phyloP scores from a whole-genome alignment of 176 grass and related monocot genomes.

The Dactylis glomerata region DNA sequence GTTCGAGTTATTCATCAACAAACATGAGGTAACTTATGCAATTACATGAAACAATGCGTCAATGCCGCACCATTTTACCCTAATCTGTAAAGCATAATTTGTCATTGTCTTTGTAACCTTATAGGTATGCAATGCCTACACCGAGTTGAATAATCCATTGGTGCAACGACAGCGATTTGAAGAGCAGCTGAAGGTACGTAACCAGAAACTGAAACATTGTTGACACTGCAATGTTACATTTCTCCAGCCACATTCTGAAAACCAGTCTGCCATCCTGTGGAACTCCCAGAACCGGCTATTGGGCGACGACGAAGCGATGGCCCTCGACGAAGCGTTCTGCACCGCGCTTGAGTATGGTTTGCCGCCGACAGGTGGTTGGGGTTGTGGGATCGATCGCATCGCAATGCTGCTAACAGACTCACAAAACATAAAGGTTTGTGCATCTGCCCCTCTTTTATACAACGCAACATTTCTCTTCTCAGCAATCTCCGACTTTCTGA shows the following conservation, averaged over 20 bases:
- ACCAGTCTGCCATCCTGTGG: neutral
- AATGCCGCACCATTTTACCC: neutral
- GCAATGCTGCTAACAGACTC: slow-evolving; percentile 7
- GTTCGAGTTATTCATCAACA: slow-evolving; percentile 86
- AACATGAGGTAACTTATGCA: slow-evolving; percentile 51
- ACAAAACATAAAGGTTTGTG: neutral
- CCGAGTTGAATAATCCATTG: neutral
- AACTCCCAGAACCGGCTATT: slow-evolving; percentile 7
- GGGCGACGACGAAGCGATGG: slow-evolving; percentile 18
- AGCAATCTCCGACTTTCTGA: neutral
- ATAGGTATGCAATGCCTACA: slow-evolving; percentile 17
- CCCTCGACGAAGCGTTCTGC: slow-evolving; percentile 9
- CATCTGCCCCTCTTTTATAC: neutral
- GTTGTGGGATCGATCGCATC: slow-evolving; percentile 3
- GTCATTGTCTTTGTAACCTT: neutral
- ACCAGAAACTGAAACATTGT: neutral
- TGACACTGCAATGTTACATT: neutral
- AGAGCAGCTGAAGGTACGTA: slow-evolving; percentile 3
- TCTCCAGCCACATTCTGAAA: neutral
- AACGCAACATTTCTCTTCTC: neutral
- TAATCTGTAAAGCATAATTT: neutral
- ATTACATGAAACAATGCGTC: neutral
- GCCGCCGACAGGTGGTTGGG: slow-evolving; percentile 21
- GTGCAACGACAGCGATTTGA: neutral
- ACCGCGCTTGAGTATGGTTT: slow-evolving; percentile 27